Percentiles rank a stretch among this genome's conserved stretches.
phyloP scores from a whole-genome alignment of 2,329 filamentous ascomycete species.

The Penicillium sp. region DNA sequence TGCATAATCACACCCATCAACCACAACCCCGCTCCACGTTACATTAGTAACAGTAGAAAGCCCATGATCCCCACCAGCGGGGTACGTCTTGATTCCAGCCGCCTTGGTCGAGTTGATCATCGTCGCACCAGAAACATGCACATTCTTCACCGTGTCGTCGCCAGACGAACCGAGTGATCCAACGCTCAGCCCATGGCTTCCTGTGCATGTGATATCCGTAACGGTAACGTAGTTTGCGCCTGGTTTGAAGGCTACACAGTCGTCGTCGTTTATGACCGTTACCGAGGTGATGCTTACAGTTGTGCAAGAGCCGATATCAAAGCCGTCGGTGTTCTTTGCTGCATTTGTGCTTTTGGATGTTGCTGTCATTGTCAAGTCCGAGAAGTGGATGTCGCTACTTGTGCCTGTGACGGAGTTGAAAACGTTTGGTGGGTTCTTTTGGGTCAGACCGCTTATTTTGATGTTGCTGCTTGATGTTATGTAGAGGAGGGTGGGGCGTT shows the following conservation, averaged over 20 bases:
- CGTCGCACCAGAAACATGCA: slow-evolving; percentile 41
- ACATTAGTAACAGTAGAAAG: slow-evolving; percentile 44
- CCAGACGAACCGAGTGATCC: slow-evolving; percentile 46
- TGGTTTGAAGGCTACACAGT: slow-evolving; percentile 49
- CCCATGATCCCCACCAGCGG: slow-evolving; percentile 38
- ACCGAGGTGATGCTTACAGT: slow-evolving; percentile 40
- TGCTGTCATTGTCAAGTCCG: slow-evolving; percentile 41
- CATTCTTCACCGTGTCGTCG: slow-evolving; percentile 45
- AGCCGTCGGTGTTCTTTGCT: slow-evolving; percentile 47
- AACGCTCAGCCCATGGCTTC: slow-evolving; percentile 51
- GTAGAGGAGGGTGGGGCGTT: slow-evolving; percentile 44
- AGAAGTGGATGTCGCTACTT: slow-evolving; percentile 38
- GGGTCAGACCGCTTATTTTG: slow-evolving; percentile 36
- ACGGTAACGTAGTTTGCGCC: slow-evolving; percentile 43
- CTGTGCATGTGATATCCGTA: slow-evolving; percentile 45
- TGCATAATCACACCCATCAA: slow-evolving; percentile 44
- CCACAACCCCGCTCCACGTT: slow-evolving; percentile 40
- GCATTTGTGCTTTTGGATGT: slow-evolving; percentile 39
- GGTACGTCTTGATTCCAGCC: slow-evolving; percentile 50
- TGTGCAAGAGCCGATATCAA: slow-evolving; percentile 42
- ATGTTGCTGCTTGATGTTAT: slow-evolving; percentile 43
- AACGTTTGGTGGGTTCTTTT: slow-evolving; percentile 49
- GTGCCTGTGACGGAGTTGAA: slow-evolving; percentile 44
- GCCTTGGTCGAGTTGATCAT: slow-evolving; percentile 49
- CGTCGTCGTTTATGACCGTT: slow-evolving; percentile 44